These are phyloP conservation scores for Penicillium sp. DNA, from an alignment of 2,329 filamentous ascomycete species.

Conservation along the genomic window DNA sequence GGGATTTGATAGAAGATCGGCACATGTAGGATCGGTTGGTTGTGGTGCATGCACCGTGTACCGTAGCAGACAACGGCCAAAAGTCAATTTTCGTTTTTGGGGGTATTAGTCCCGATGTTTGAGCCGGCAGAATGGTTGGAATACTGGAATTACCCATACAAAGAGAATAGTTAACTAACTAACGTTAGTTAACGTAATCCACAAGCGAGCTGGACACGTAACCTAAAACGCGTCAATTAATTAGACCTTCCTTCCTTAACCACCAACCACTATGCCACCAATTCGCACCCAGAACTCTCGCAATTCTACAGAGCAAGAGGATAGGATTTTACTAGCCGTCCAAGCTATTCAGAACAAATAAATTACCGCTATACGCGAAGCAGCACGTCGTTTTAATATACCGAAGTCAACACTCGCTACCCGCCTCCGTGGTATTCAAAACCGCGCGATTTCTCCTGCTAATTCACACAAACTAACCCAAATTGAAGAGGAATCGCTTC, in stretches of 20 bases:
- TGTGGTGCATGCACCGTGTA: conserved; percentile 10
- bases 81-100: too few species aligned
- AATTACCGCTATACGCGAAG: not conserved
- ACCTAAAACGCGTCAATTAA: too few species aligned
- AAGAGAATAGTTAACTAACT: too few species aligned
- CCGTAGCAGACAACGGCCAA: too few species aligned
- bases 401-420: not conserved
- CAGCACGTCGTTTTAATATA: not conserved
- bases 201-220: too few species aligned
- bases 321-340: conserved; percentile 1
- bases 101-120: too few species aligned
- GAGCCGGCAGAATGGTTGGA: too few species aligned
- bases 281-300: not conserved
- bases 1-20: conserved; percentile 2
- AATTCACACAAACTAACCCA: conserved; percentile 6
- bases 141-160: too few species aligned
- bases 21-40: conserved; percentile 13
- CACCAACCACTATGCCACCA: conserved; percentile 1
- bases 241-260: not conserved
- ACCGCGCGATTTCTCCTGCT: not conserved
- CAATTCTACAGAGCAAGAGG: not conserved
- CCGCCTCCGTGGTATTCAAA: not conserved
- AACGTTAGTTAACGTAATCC: too few species aligned
- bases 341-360: not conserved
- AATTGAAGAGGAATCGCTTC: conserved; percentile 5